These are phyloP conservation scores for Limnanthes douglasii DNA, from an alignment of 345 rosid species.

Conservation along the genomic window DNA sequence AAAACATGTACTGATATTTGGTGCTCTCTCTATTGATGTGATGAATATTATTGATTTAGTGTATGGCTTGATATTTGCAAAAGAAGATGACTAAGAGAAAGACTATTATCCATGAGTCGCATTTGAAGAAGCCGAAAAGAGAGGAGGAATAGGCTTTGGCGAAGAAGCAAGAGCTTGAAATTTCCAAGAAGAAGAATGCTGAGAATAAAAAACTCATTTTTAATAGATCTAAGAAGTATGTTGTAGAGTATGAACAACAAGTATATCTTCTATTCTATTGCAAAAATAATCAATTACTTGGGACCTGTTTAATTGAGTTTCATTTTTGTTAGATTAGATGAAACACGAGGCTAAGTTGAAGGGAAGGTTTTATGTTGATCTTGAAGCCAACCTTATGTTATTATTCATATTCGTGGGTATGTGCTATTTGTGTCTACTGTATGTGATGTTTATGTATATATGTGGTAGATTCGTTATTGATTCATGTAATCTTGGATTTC, in stretches of 20 bases:
- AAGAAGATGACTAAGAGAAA: conserved; percentile 12
- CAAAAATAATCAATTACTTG: too few relatives aligned
- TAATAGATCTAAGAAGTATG: conserved; percentile 42
- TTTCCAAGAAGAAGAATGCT: conserved; percentile 32
- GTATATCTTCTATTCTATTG: conserved; percentile 10
- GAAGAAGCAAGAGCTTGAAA: conserved; percentile 26
- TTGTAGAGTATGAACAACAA: conserved; percentile 41
- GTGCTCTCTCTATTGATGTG: too few relatives aligned
- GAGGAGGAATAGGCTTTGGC: conserved; percentile 44
- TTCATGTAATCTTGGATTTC: conserved; percentile 4
- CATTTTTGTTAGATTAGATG: conserved; percentile 34
- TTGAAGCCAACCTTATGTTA: conserved; percentile 76
- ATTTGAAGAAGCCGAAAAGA: conserved; percentile 75
- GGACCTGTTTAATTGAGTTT: too few relatives aligned
- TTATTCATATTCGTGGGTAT: conserved; percentile 74
- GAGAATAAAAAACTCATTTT: conserved; percentile 44
- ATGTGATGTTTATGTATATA: not conserved
- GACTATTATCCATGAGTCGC: conserved; percentile 56
- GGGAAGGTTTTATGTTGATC: conserved; percentile 83
- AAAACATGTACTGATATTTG: too few relatives aligned
- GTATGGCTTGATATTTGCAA: conserved; percentile 4
- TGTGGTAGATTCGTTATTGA: not conserved
- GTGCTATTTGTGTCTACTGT: not conserved
- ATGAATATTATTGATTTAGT: too few relatives aligned
- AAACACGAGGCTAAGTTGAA: conserved; percentile 79